phyloP scores from a whole-genome alignment of 2,329 filamentous ascomycete genomes.

The Hirsutella thompsonii region DNA sequence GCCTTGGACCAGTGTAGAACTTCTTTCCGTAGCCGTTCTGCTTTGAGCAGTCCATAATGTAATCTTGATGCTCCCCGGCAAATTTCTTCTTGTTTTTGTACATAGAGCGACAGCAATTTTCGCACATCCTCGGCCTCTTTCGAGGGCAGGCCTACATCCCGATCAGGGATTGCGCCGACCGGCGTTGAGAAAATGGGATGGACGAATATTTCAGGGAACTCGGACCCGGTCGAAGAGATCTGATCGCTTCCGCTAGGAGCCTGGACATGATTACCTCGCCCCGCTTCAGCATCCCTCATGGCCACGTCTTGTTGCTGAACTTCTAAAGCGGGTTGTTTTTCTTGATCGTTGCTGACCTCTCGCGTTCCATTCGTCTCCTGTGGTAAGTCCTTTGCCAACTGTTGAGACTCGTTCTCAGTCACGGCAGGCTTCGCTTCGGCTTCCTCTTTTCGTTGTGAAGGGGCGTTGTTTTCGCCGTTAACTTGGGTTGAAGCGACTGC shows the following conservation, averaged over 20 bases:
- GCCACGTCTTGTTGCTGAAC: conserved; percentile 5
- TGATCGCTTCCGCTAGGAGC: background rate
- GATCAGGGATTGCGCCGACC: conserved; percentile 46
- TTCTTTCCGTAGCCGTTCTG: conserved; percentile 57
- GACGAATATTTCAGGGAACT: conserved; percentile 34
- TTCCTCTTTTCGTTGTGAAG: background rate
- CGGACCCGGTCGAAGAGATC: conserved; percentile 5
- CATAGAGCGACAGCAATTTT: conserved; percentile 59
- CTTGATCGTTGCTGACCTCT: background rate
- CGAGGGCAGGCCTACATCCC: conserved; percentile 58
- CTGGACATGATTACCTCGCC: conserved; percentile 23
- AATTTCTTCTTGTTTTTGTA: conserved; percentile 79
- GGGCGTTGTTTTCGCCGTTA: background rate
- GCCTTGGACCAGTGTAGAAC: conserved; percentile 68
- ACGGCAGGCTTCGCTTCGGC: background rate
- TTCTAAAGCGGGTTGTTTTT: background rate
- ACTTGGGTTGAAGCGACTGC: conserved; percentile 3
- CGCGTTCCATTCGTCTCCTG: background rate
- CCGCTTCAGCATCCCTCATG: conserved; percentile 5
- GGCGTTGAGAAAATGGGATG: conserved; percentile 66
- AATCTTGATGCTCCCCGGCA: conserved; percentile 57
- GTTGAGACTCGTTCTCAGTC: background rate
- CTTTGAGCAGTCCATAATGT: conserved; percentile 57
- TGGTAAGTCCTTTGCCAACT: background rate
- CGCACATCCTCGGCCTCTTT: conserved; percentile 69